A percentile compares a stretch with the other conserved stretches of the same genome.
Conservation (phyloP, 345 rosid genomes). For the Rhodamnia argentea region DNA sequence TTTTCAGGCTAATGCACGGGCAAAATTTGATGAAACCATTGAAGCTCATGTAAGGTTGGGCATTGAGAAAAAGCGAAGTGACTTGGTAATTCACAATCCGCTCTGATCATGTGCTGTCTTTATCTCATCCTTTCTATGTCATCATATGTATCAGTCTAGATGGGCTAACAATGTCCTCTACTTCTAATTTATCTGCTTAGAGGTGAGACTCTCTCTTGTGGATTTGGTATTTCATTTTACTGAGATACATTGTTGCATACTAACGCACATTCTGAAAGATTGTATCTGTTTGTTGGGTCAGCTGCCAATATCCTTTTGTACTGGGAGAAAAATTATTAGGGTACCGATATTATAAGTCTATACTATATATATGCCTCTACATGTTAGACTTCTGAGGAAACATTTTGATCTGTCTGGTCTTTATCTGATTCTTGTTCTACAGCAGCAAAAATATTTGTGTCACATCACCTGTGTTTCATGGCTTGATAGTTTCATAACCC, state of each 20-base stretch:
- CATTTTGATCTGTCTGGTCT: background rate
- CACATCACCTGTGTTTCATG: background rate
- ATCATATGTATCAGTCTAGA: background rate
- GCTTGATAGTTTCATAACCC: background rate
- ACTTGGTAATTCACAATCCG: slow-evolving; percentile 39
- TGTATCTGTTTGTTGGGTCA: background rate
- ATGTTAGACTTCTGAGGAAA: background rate
- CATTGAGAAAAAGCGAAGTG: slow-evolving; percentile 65
- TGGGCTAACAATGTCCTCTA: background rate
- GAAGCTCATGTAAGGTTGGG: slow-evolving; percentile 88
- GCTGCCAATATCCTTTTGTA: background rate
- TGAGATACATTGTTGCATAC: background rate
- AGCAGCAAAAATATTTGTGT: background rate
- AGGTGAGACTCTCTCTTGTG: background rate
- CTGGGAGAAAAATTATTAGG: background rate
- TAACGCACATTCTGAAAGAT: background rate
- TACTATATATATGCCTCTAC: background rate
- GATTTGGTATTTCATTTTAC: background rate
- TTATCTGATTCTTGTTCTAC: background rate
- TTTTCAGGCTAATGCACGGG: slow-evolving; percentile 57
- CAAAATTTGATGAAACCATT: slow-evolving; percentile 72
- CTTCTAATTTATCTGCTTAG: background rate
- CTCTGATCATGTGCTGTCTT: background rate
- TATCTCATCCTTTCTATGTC: background rate
- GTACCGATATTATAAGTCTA: background rate